These are phyloP conservation scores for Fraxinus anomala DNA, from an alignment of 257 asterid genomes.

Conservation along the genomic window DNA sequence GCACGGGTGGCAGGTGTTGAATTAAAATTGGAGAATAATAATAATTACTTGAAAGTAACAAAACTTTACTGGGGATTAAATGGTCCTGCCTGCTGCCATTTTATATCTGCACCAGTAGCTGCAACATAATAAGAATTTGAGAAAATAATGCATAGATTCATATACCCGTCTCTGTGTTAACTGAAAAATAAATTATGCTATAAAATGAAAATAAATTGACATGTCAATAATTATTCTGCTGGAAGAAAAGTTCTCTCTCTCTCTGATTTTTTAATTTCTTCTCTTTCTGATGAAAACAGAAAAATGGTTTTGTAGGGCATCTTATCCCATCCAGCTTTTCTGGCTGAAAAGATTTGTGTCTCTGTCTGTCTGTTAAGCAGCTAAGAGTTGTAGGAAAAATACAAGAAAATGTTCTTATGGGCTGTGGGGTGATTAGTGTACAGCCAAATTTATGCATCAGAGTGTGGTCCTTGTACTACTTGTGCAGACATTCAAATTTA, in stretches of 20 bases:
- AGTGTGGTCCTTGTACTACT: background rate
- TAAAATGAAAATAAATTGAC: slow-evolving; percentile 3
- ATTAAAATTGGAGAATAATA: slow-evolving; percentile 16
- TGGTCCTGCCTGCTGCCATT: slow-evolving; percentile 24
- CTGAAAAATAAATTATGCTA: slow-evolving; percentile 20
- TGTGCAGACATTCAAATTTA: background rate
- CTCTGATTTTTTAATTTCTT: background rate
- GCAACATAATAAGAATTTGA: slow-evolving; percentile 34
- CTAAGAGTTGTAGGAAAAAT: slow-evolving; percentile 16
- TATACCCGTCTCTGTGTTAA: slow-evolving; percentile 3
- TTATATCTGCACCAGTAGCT: slow-evolving; percentile 23
- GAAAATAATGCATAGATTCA: slow-evolving; percentile 9
- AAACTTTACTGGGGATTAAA: slow-evolving; percentile 31
- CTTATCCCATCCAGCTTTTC: slow-evolving; percentile 23
- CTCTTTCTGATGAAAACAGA: slow-evolving; percentile 3
- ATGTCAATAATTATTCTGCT: slow-evolving; percentile 8
- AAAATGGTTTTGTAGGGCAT: slow-evolving; percentile 23
- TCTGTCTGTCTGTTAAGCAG: slow-evolving; percentile 8
- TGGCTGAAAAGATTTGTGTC: slow-evolving; percentile 18
- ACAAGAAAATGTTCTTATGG: slow-evolving; percentile 26
- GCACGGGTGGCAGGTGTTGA: background rate
- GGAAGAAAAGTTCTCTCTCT: background rate
- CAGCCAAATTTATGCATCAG: background rate
- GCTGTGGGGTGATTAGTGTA: too few species aligned
- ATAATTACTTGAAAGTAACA: slow-evolving; percentile 33